Evolutionary conservation across 2,329 filamentous ascomycete genomes (phyloP), one percentile per base, ranked within the genome.

Genomic region (Ascochyta fabae): DNA sequence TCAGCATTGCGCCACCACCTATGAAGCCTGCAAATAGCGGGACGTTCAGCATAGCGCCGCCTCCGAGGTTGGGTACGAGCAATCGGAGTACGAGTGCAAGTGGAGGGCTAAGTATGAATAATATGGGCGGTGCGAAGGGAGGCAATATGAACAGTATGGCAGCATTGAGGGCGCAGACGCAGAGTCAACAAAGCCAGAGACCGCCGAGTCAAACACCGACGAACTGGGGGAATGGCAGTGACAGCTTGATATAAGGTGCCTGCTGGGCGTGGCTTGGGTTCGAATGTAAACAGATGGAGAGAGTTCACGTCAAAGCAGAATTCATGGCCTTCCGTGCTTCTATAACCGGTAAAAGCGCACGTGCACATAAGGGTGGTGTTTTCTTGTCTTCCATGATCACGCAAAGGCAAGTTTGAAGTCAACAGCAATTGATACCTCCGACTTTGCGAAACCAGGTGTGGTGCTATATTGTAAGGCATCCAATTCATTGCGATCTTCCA

Each of bases 1-100:
- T 76, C 43, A 69, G 68, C 34, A 77, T 77, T 36, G 69, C 73
- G n/a, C 75, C 75, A n/a, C 74, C 76, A 6, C 72, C 74, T 2
- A 19, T 29, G 15, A 69, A 64, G 34, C 38, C 62, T 3, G 45
- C 41, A 12, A 59, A 45, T 10, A 63, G 40, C 2, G 58, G 55
- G 19, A 49, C 67, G 1, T 71, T 71, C 27, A 61, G 61, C n/a
- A 72, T 73, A 48, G 58, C 66, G n/a, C 67, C 66, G 4, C 68
- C 68, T 13, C 66, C 68, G 6, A 50, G 29, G 8, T 15, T 50
- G 36, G 60, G 59, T 23, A 58, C 61, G 26, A 61, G 44, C 19
- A 53, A 46, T 43, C 50, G 47, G 24, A 51, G 33, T n/a, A 19
- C 43, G 10, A 51, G 51, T 49, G 52, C 52, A 26, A 49, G 43